Percentiles rank a stretch among this genome's conserved stretches.
Evolutionary conservation across 2,329 filamentous ascomycete genomes (phyloP).

Genomic region (Chrysosporium keratinophilum): DNA sequence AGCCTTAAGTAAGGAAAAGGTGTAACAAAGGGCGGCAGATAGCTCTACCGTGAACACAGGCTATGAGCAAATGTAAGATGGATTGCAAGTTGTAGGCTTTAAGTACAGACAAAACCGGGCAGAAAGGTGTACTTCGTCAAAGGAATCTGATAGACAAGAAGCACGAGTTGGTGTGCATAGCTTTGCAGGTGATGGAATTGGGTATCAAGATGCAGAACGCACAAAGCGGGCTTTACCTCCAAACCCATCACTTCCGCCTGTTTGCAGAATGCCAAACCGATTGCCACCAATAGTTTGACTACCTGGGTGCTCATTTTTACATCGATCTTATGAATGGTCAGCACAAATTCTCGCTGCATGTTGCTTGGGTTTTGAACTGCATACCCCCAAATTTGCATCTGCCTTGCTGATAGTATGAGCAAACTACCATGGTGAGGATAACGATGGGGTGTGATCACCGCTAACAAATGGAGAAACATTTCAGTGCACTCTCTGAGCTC

Average conservation of each 20-base stretch:
- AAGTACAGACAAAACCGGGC: too few species aligned
- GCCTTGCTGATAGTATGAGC: slow-evolving; percentile 55
- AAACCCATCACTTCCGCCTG: slow-evolving; percentile 17
- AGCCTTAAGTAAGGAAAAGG: background rate
- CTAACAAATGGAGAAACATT: too few species aligned
- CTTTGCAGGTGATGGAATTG: too few species aligned
- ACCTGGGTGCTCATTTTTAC: slow-evolving; percentile 52
- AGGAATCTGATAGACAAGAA: too few species aligned
- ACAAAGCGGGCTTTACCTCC: slow-evolving; percentile 14
- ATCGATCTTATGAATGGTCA: slow-evolving; percentile 38
- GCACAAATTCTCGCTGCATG: background rate
- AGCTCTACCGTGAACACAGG: too few species aligned
- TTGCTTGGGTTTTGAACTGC: slow-evolving; percentile 15
- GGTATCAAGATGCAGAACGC: too few species aligned
- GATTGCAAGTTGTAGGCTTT: too few species aligned
- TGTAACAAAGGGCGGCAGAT: background rate
- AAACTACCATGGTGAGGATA: slow-evolving; percentile 38
- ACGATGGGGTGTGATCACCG: too few species aligned
- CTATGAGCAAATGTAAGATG: too few species aligned
- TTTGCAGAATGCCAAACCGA: slow-evolving; percentile 47
- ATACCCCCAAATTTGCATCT: slow-evolving; percentile 56
- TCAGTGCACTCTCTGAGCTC: too few species aligned
- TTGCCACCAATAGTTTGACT: slow-evolving; percentile 16
- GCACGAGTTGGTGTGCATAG: too few species aligned
- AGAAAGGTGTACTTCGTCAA: too few species aligned